A percentile compares a stretch with the other conserved stretches of the same genome.
phyloP scores from a whole-genome alignment of 768 basidiomycete genomes.

The Podaxis sp. region DNA sequence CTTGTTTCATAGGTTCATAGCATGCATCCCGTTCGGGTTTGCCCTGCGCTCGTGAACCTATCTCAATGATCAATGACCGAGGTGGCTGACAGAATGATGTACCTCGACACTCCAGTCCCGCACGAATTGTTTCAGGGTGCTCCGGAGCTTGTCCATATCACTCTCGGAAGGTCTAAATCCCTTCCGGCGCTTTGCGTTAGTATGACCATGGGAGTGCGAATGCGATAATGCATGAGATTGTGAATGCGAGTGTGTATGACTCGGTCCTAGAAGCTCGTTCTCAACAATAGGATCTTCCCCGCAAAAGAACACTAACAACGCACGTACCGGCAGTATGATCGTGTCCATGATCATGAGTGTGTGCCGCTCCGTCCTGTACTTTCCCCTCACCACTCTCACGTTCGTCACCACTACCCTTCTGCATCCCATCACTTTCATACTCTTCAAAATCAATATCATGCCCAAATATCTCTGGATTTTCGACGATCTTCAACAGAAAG shows the following conservation, averaged over 20 bases:
- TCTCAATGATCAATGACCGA: not conserved
- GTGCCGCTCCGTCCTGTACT: not conserved
- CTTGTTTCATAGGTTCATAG: constrained; percentile 80
- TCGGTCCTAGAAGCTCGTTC: not conserved
- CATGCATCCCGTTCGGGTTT: constrained; percentile 68
- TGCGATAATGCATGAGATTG: constrained; percentile 25
- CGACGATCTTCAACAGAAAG: constrained; percentile 71
- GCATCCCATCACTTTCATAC: constrained; percentile 16
- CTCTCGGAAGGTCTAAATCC: constrained; percentile 56
- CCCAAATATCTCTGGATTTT: constrained; percentile 79
- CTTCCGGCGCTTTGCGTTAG: constrained; percentile 17
- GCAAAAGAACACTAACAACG: not conserved
- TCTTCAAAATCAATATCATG: constrained; percentile 36
- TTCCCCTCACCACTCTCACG: constrained; percentile 4
- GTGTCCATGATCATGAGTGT: not conserved
- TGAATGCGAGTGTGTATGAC: constrained; percentile 17
- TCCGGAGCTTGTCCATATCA: constrained; percentile 88
- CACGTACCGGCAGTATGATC: constrained; percentile 1
- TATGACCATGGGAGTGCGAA: constrained; percentile 29
- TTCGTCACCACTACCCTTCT: not conserved
- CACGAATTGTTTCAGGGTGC: constrained; percentile 89
- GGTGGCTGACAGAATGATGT: not conserved
- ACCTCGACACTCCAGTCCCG: constrained; percentile 92
- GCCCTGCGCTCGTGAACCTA: constrained; percentile 42
- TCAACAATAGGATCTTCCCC: not conserved